phyloP scores from a whole-genome alignment of 257 asterid genomes.

The Ilex asprella region DNA sequence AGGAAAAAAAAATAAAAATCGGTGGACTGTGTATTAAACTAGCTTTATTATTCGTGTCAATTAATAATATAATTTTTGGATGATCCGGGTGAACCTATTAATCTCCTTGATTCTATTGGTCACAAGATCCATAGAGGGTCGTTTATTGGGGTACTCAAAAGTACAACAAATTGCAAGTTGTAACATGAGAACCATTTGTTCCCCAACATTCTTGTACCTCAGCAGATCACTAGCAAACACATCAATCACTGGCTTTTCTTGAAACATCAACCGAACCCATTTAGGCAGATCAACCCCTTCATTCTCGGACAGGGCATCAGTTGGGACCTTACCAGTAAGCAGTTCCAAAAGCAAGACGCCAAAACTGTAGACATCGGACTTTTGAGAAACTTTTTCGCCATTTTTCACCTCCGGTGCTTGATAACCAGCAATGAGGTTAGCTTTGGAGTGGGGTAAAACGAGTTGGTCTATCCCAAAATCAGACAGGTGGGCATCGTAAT shows the following conservation, averaged over 20 bases:
- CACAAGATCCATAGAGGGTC: conserved; percentile 26
- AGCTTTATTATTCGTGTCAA: too few species aligned
- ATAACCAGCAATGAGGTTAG: conserved; percentile 13
- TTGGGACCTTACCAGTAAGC: conserved; percentile 22
- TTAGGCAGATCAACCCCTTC: conserved; percentile 17
- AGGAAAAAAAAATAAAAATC: too few species aligned
- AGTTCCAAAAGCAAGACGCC: conserved; percentile 33
- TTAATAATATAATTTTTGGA: too few species aligned
- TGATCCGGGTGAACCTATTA: too few species aligned
- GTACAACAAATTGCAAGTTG: conserved; percentile 33
- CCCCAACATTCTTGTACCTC: conserved; percentile 9
- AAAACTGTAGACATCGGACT: conserved; percentile 25
- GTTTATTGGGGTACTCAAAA: conserved; percentile 16
- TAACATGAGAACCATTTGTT: conserved; percentile 29
- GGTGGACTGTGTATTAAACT: too few species aligned
- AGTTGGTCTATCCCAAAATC: conserved; percentile 17
- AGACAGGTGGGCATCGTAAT: conserved; percentile 14
- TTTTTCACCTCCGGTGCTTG: conserved; percentile 21
- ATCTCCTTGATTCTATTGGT: conserved; percentile 12
- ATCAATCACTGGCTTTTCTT: conserved; percentile 19
- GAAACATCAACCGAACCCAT: conserved; percentile 24
- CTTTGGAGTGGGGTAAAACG: not conserved
- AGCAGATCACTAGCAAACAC: conserved; percentile 19
- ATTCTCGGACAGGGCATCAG: not conserved
- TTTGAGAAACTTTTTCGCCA: conserved; percentile 15